Base-by-base conservation (phyloP, 129 eudicot species). In the Pittosporum tobira region DNA sequence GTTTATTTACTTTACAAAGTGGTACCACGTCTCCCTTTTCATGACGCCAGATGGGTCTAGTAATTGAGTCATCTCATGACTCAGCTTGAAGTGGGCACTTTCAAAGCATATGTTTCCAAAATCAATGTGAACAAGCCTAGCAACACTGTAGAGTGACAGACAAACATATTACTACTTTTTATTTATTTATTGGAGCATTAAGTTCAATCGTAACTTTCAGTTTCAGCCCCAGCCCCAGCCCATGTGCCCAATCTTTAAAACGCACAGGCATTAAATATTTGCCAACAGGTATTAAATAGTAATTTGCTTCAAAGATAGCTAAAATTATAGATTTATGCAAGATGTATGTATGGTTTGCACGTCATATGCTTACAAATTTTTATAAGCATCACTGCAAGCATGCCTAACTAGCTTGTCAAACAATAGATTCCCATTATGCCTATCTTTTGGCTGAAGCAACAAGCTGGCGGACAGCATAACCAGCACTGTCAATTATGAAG, bases 41-140 rank as follows among this genome's bases (percentile, higher is more conserved):
- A 88, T 88, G 4, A 79, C 82, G 44, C 91, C 91, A 19, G 97
- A 88, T 31, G 97, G 97, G 65, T 88, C 97, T 46, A 88, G 90
- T 56, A 88, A 61, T 60, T 88, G 97, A 43, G 95, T 88, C 97
- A 88, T 88, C 73, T 88, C 97, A 51, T 88, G 97, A 71, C 97
- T 88, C 66, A 88, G 83, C 74, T 88, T 88, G 69, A 88, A 88
- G 71, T 88, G 94, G 47, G 97, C 97, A 63, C 95, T 88, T 72
- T 88, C 97, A 54, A 88, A 88, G 69, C 97, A 83, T 95, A 88
- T 84, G 67, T 88, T 88, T 40, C 97, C 97, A 76, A 88, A 88
- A 77, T 88, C 97, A 66, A 88, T 84, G 71, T 88, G 97, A 51
- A 88, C 97, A 58, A 88, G 97, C 71, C 94, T 72, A 29, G 94